A percentile compares a stretch with the other conserved stretches of the same genome.
These are phyloP conservation scores for Rubus idaeus DNA, from an alignment of 306 rosid species.

Conservation along the genomic window DNA sequence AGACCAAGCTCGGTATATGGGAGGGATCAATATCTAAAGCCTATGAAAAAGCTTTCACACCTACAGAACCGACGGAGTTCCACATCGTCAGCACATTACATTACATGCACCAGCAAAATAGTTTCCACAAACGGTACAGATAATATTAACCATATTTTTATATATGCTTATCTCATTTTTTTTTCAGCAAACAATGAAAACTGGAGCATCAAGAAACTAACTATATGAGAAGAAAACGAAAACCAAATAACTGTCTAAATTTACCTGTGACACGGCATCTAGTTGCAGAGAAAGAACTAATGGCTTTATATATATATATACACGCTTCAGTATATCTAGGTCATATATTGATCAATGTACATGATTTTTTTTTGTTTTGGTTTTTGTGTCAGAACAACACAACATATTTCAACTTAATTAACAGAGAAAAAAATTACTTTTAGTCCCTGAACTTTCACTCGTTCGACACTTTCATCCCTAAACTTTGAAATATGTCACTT, in stretches of 20 bases:
- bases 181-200: background rate
- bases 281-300: constrained; percentile 53
- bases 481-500: no score
- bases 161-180: background rate
- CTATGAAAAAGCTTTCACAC: constrained; percentile 45
- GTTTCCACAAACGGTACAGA: background rate
- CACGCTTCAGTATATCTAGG: no score
- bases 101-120: background rate
- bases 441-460: no score
- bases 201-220: background rate
- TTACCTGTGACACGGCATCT: constrained; percentile 73
- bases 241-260: background rate
- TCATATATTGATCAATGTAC: no score
- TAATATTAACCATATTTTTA: background rate
- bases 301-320: no score
- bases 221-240: constrained; percentile 2
- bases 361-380: no score
- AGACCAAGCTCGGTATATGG: constrained; percentile 72
- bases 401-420: no score
- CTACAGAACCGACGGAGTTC: constrained; percentile 37
- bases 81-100: constrained; percentile 6
- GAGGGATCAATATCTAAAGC: constrained; percentile 68
- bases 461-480: no score
- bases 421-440: no score
- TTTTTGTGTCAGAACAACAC: no score